These are phyloP conservation scores for Penicillium cinerascens DNA, from an alignment of 495 filamentous ascomycete genomes.

Conservation along the genomic window DNA sequence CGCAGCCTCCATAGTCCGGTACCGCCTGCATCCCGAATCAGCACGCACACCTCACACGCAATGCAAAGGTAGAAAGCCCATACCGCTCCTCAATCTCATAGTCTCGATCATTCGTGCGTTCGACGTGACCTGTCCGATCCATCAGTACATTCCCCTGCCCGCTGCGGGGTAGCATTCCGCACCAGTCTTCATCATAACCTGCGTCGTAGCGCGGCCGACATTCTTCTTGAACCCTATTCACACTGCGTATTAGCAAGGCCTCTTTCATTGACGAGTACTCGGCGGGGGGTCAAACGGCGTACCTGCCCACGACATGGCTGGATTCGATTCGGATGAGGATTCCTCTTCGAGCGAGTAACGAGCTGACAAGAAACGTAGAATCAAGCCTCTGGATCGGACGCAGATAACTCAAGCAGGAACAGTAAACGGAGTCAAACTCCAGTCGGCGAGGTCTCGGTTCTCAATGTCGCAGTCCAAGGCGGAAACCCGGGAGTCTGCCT, in stretches of 20 bases:
- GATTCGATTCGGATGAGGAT: constrained; percentile 4
- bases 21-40: constrained; percentile 57
- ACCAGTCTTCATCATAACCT: constrained; percentile 99
- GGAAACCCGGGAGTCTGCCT: constrained; percentile 12
- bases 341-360: too few species aligned
- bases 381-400: too few species aligned
- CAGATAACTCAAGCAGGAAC: background rate
- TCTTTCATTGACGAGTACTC: constrained; percentile 2
- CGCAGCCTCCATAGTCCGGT: constrained; percentile 93
- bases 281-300: constrained; percentile 11
- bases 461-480: background rate
- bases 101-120: constrained; percentile 95
- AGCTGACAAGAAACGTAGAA: background rate
- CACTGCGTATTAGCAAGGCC: background rate
- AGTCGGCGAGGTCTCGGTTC: background rate
- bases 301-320: constrained; percentile 66
- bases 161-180: constrained; percentile 24
- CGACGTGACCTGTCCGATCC: constrained; percentile 71
- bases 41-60: background rate
- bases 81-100: constrained; percentile 97
- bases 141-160: constrained; percentile 11
- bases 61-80: constrained; percentile 14
- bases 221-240: constrained; percentile 92
- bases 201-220: constrained; percentile 96
- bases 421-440: background rate